Evolutionary conservation across 441 rosid genomes (phyloP).

Genomic region (Mallotus repandus): DNA sequence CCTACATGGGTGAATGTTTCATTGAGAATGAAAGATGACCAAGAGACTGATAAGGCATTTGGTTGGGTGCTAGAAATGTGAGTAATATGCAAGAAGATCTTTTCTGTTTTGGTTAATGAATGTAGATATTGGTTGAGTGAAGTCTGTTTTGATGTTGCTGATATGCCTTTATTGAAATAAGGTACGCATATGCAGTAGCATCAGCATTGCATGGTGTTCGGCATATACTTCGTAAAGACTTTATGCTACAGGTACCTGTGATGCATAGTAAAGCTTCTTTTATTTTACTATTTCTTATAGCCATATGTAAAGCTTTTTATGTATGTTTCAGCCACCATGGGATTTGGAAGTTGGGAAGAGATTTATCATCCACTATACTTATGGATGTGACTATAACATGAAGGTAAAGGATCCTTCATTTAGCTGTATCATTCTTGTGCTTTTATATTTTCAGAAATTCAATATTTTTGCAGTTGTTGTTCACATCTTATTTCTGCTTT

Average conservation of each 20-base stretch:
- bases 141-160: constrained; percentile 11
- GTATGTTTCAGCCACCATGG: constrained; percentile 68
- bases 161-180: constrained; percentile 24
- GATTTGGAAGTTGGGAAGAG: constrained; percentile 58
- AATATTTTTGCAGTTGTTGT: constrained; percentile 1
- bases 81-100: constrained; percentile 25
- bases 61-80: constrained; percentile 94
- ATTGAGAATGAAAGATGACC: constrained; percentile 70
- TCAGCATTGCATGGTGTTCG: constrained; percentile 68
- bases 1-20: constrained; percentile 85
- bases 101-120: constrained; percentile 4
- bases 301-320: constrained; percentile 2
- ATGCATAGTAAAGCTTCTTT: constrained; percentile 8
- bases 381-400: constrained; percentile 66
- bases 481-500: neutral
- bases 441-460: neutral
- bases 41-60: constrained; percentile 64
- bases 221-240: constrained; percentile 62
- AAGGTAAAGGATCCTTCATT: constrained; percentile 40
- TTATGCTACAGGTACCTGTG: constrained; percentile 66
- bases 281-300: constrained; percentile 10
- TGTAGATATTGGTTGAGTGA: constrained; percentile 15
- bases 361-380: constrained; percentile 74
- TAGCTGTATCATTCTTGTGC: neutral
- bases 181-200: constrained; percentile 89